Conservation (phyloP, 768 basidiomycete species). For the Dioszegia crocea region DNA sequence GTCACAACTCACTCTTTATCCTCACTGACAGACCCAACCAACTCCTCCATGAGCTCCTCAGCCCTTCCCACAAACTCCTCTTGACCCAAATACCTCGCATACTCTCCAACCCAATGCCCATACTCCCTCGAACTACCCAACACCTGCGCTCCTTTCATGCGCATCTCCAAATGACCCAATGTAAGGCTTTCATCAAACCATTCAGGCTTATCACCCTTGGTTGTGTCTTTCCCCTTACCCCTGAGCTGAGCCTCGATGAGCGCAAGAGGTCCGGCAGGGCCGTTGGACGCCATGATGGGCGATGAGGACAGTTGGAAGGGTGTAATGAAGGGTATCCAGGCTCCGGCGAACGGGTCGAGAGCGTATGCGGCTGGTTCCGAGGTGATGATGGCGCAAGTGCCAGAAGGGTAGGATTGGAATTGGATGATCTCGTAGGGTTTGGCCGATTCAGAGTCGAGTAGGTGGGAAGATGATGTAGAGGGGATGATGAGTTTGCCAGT, state of each 20-base stretch:
- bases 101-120: slow-evolving; percentile 66
- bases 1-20: too few species aligned
- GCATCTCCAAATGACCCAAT: slow-evolving; percentile 81
- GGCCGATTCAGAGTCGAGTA: slow-evolving; percentile 4
- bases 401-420: slow-evolving; percentile 70
- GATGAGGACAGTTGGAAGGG: slow-evolving; percentile 48
- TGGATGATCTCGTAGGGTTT: slow-evolving; percentile 56
- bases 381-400: slow-evolving; percentile 69
- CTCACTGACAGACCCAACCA: slow-evolving; percentile 65
- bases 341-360: slow-evolving; percentile 63
- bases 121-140: slow-evolving; percentile 57
- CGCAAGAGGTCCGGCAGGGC: slow-evolving; percentile 24
- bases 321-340: slow-evolving; percentile 74
- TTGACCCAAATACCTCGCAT: slow-evolving; percentile 80
- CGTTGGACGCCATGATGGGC: neutral
- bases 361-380: slow-evolving; percentile 75
- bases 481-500: slow-evolving; percentile 8
- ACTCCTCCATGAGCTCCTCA: slow-evolving; percentile 84
- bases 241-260: slow-evolving; percentile 43
- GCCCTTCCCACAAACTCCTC: slow-evolving; percentile 83
- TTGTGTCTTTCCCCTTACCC: slow-evolving; percentile 3
- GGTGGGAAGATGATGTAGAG: slow-evolving; percentile 39
- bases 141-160: slow-evolving; percentile 64
- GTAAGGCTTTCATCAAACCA: slow-evolving; percentile 83
- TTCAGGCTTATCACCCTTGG: slow-evolving; percentile 50